phyloP scores from a whole-genome alignment of 2,329 filamentous ascomycete species.

The Cucurbitaria berberidis region DNA sequence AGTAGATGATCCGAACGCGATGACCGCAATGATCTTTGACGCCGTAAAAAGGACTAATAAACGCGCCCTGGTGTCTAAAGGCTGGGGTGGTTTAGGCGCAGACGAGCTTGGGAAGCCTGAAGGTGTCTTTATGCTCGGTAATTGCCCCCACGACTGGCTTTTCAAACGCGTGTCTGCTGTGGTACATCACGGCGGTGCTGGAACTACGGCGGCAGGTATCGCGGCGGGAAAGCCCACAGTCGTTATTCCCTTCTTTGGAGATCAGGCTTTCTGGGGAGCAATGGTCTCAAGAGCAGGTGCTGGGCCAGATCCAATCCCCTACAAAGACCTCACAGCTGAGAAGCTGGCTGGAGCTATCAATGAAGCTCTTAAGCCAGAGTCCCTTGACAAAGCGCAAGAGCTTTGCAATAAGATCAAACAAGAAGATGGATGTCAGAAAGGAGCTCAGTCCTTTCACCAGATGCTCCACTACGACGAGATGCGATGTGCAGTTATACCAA shows the following conservation, averaged over 20 bases:
- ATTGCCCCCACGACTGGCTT: slow-evolving; percentile 87
- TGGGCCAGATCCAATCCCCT: slow-evolving; percentile 48
- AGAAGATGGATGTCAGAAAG: slow-evolving; percentile 47
- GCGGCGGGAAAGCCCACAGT: slow-evolving; percentile 79
- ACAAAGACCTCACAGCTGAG: slow-evolving; percentile 49
- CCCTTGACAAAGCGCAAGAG: slow-evolving; percentile 45
- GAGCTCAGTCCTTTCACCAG: slow-evolving; percentile 48
- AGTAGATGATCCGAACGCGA: slow-evolving; percentile 51
- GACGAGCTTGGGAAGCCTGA: slow-evolving; percentile 70
- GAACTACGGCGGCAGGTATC: slow-evolving; percentile 87
- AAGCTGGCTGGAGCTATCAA: slow-evolving; percentile 48
- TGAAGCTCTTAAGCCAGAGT: slow-evolving; percentile 47
- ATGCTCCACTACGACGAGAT: slow-evolving; percentile 48
- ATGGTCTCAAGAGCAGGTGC: slow-evolving; percentile 51
- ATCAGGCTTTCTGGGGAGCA: slow-evolving; percentile 51
- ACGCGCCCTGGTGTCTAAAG: slow-evolving; percentile 83
- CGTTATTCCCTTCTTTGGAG: slow-evolving; percentile 76
- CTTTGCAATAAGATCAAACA: slow-evolving; percentile 46
- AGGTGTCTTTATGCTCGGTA: slow-evolving; percentile 81
- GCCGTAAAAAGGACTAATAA: slow-evolving; percentile 64
- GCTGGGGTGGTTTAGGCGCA: slow-evolving; percentile 84
- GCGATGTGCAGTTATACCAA: slow-evolving; percentile 42
- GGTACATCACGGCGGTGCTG: slow-evolving; percentile 86
- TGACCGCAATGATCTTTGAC: slow-evolving; percentile 51
- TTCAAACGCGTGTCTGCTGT: slow-evolving; percentile 82